phyloP scores from a whole-genome alignment of 306 rosid genomes.

The Erythrophleum fordii region DNA sequence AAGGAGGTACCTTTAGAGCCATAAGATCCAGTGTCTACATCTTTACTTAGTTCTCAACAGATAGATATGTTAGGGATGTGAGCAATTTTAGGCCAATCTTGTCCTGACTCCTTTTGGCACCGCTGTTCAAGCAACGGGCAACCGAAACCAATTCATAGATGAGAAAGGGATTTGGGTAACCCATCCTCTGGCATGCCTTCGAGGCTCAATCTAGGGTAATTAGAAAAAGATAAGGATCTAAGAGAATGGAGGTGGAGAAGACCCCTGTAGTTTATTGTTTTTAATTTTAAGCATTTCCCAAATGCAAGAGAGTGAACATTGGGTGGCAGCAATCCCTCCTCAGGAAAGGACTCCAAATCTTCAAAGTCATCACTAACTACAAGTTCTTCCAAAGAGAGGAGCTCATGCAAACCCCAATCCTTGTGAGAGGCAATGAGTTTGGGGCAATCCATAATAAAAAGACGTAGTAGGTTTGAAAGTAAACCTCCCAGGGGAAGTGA shows the following conservation, averaged over 20 bases:
- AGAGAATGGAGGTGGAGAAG: constrained; percentile 2
- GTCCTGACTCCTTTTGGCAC: not conserved
- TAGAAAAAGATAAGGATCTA: not conserved
- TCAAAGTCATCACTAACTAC: not conserved
- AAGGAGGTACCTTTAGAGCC: not conserved
- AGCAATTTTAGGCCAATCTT: not conserved
- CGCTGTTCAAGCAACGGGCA: not conserved
- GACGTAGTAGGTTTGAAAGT: not conserved
- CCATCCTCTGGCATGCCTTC: not conserved
- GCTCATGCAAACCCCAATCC: constrained; percentile 37
- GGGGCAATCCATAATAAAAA: not conserved
- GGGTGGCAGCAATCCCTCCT: not conserved
- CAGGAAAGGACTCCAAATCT: not conserved
- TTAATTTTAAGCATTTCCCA: accelerated
- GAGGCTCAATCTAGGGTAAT: not conserved
- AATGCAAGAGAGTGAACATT: not conserved
- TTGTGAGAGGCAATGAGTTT: constrained; percentile 10
- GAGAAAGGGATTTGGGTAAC: not conserved
- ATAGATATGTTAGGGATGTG: not conserved
- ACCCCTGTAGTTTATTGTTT: not conserved
- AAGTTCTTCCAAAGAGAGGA: constrained; percentile 5
- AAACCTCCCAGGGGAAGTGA: not conserved
- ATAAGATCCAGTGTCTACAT: too few relatives aligned
- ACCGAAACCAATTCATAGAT: not conserved
- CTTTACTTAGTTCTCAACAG: too few relatives aligned